Evolutionary conservation across 495 filamentous ascomycete species (phyloP), one percentile per base, ranked within the genome.

Genomic region (Neurospora tetraspora): DNA sequence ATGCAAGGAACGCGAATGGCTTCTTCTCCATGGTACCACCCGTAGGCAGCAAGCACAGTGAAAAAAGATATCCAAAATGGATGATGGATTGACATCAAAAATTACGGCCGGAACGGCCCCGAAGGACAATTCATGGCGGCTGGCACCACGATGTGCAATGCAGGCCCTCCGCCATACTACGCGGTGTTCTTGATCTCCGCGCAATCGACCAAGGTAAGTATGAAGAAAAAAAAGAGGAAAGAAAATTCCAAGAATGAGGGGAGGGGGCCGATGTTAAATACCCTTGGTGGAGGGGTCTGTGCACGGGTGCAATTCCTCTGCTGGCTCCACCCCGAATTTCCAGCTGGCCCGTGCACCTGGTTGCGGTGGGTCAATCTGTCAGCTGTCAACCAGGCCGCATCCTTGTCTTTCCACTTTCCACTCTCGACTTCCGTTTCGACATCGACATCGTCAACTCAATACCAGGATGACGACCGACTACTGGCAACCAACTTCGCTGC

Each of bases 161-260:
- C 70, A 76, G 75, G 75, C 69, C 72, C 53, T 72, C 73, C 73
- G 59, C 73, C 69, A 74, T 76, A 74, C 73, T 69, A 61, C 73
- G 39, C 45, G 70, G 70, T 53, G 5, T 69, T 76, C 75, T 39
- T 76, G 75, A 76, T 74, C 75, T 71, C 70, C 70, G 39, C 39
- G 73, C 71, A 74, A 43, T 74, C 73, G 71, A 76, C 74, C 73
- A 76, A 76, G 75, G 75, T 76, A 76, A 76, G 75, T 76, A 76
- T 76, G 73, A 76, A 76, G 75, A 74, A 36, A 74, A 39, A 76
- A 76, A 73, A 27, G 68, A 74, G 53, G 53, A 61, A 72, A 75
- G 68, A 76, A 74, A 39, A 74, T 65, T 39, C 70, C 3, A 69
- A 74, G 71, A 61, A 69, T 16, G 36, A 37, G 70, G 38, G 23